A percentile compares a stretch with the other conserved stretches of the same genome.
phyloP scores from a whole-genome alignment of 2,329 filamentous ascomycete genomes.

The Aspergillus luchuensis region DNA sequence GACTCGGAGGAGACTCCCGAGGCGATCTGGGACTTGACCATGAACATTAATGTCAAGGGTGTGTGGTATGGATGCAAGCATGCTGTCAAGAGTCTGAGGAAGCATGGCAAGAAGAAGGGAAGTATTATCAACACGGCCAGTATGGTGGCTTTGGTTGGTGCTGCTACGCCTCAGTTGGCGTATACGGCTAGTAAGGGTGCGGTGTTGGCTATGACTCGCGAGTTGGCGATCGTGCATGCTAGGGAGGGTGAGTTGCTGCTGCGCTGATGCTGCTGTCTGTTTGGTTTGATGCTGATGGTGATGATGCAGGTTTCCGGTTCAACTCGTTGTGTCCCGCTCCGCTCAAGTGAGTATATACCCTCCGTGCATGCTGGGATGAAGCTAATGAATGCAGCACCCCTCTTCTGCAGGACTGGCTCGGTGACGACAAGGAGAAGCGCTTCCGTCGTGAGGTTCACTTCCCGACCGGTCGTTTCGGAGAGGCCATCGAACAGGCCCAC shows the following conservation, averaged over 20 bases:
- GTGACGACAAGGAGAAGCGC: slow-evolving; percentile 80
- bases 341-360: slow-evolving; percentile 61
- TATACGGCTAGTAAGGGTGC: slow-evolving; percentile 95
- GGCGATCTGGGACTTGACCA: slow-evolving; percentile 90
- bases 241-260: slow-evolving; percentile 56
- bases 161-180: slow-evolving; percentile 83
- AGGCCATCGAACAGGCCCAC: slow-evolving; percentile 91
- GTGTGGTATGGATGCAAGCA: slow-evolving; percentile 98
- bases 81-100: slow-evolving; percentile 77
- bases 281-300: not conserved
- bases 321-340: slow-evolving; percentile 89
- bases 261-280: too few species aligned
- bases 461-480: slow-evolving; percentile 82
- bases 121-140: slow-evolving; percentile 92
- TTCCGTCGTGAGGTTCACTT: slow-evolving; percentile 85
- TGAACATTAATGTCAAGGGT: slow-evolving; percentile 94
- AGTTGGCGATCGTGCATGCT: slow-evolving; percentile 89
- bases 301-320: slow-evolving; percentile 67
- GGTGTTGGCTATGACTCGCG: slow-evolving; percentile 84
- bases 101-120: slow-evolving; percentile 74
- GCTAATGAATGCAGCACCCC: slow-evolving; percentile 62
- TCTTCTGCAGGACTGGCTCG: slow-evolving; percentile 89
- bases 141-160: slow-evolving; percentile 82
- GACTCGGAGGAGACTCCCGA: slow-evolving; percentile 83
- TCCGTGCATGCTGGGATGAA: not conserved